phyloP scores from a whole-genome alignment of 2,329 filamentous ascomycete species.

The Hysterium pulicare region DNA sequence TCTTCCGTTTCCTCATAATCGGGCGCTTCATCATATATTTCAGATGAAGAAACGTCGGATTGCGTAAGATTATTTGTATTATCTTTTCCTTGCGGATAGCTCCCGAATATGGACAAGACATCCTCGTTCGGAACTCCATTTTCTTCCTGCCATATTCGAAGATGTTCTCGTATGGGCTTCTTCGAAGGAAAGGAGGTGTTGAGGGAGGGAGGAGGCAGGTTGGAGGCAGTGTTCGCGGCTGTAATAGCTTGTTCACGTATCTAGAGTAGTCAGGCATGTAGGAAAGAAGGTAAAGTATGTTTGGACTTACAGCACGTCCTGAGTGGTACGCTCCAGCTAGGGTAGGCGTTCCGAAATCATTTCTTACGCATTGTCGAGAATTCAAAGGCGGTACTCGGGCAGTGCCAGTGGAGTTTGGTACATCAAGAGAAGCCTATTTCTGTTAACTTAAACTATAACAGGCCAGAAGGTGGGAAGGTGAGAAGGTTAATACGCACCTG shows the following conservation, averaged over 20 bases:
- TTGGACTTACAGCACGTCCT: no score
- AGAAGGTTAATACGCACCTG: no score
- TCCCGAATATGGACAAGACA: conserved; percentile 27
- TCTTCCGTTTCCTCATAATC: conserved; percentile 21
- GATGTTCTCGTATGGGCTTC: conserved; percentile 24
- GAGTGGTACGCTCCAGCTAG: no score
- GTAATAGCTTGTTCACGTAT: neutral
- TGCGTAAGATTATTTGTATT: conserved; percentile 21
- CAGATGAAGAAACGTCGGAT: conserved; percentile 12
- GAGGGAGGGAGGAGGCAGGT: no score
- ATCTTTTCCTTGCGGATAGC: conserved; percentile 21
- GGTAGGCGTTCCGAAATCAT: no score
- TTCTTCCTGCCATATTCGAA: conserved; percentile 43
- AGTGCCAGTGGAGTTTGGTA: no score
- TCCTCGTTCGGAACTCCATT: conserved; percentile 33
- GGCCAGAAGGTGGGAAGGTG: no score
- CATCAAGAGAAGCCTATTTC: no score
- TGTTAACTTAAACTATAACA: no score
- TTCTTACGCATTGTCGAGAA: no score
- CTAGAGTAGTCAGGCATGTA: neutral
- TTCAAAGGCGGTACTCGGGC: no score
- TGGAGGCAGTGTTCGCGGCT: neutral
- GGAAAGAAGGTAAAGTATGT: neutral
- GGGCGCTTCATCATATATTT: conserved; percentile 23
- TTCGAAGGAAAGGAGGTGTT: neutral